Conservation (phyloP, 2,329 filamentous ascomycete species). For the Nemania sp. region DNA sequence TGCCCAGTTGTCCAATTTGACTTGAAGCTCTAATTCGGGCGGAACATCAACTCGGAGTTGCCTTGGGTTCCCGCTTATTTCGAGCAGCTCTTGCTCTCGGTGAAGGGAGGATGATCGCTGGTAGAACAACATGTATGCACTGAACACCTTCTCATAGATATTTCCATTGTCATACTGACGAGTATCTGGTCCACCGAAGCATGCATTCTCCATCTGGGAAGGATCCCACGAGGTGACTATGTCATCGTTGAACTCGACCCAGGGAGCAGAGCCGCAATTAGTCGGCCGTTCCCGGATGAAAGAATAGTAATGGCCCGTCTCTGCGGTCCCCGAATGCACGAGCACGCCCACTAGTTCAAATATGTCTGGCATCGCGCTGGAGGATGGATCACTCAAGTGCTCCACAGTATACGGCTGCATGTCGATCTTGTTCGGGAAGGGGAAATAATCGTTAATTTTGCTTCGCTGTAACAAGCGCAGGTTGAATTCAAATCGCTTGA, state of each 20-base stretch:
- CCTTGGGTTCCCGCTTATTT: conserved; percentile 41
- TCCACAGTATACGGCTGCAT: conserved; percentile 91
- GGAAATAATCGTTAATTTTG: conserved; percentile 96
- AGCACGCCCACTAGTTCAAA: conserved; percentile 96
- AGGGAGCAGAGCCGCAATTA: conserved; percentile 55
- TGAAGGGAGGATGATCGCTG: conserved; percentile 73
- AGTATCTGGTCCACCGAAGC: conserved; percentile 75
- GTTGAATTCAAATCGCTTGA: conserved; percentile 88
- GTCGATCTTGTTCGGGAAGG: conserved; percentile 82
- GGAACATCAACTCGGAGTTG: conserved; percentile 54
- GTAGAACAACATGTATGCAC: conserved; percentile 98
- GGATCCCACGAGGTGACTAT: conserved; percentile 77
- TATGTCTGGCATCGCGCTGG: conserved; percentile 66
- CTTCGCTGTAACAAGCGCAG: conserved; percentile 75
- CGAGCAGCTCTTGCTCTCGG: conserved; percentile 54
- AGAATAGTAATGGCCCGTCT: conserved; percentile 97
- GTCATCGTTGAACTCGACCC: conserved; percentile 97
- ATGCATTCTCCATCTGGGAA: conserved; percentile 70
- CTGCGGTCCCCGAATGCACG: conserved; percentile 89
- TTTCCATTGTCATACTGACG: conserved; percentile 53
- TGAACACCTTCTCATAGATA: conserved; percentile 72
- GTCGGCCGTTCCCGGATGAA: conserved; percentile 82
- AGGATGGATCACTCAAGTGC: conserved; percentile 68
- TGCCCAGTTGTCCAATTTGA: conserved; percentile 72
- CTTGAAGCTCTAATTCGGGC: conserved; percentile 57